Base-by-base conservation (phyloP, 2,329 filamentous ascomycete genomes). In the Trichoderma pleuroti region DNA sequence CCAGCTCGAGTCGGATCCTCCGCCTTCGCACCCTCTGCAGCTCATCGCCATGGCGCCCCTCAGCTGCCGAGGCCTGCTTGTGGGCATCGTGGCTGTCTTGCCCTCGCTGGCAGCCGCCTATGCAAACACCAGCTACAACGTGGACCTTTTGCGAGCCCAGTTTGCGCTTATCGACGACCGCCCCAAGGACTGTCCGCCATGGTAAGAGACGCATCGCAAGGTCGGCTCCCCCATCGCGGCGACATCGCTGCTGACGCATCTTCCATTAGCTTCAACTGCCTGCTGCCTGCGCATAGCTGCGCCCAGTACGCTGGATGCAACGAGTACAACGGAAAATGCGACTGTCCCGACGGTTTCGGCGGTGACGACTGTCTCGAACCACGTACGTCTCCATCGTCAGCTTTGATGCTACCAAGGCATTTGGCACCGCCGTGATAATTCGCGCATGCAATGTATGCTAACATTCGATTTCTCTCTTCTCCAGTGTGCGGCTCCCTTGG, bases 311-410 rank as follows among this genome's bases (percentile, higher is more conserved):
- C 94, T 42, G 86, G 90, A 39, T 99, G 96, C 81, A 97, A 96
- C 80, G 89, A 91, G 77, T 94, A 90, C 77, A 97, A 93, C 76
- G 96, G 96, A 63, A 94, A 97, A 85, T 99, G 96, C 82, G 88
- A 91, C 72, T 99, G 96, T 80, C 94, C 95, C 10, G 86, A 93
- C 21, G 96, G 96, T 42, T 99, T 97, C 79, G 96, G 94, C 72
- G 95, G 95, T 71, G 93, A 97, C 77, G 94, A 98, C 82, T 99
- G 96, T 78, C 89, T 97, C 63, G 85, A 92, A 77, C 96, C 97
- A 75, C 83, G 90, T 92, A 82, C 75, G 87, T 75, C 28, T 61
- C 63, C 67, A 63, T 32, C 21, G n/a, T 30, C n/a, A n/a, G n/a
- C 14, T n/a, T n/a, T 12, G 28, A 49, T 49, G 54, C 56, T 39